These are phyloP conservation scores for Decorospora gaudefroyi DNA, from an alignment of 2,329 filamentous ascomycete genomes.

Conservation along the genomic window DNA sequence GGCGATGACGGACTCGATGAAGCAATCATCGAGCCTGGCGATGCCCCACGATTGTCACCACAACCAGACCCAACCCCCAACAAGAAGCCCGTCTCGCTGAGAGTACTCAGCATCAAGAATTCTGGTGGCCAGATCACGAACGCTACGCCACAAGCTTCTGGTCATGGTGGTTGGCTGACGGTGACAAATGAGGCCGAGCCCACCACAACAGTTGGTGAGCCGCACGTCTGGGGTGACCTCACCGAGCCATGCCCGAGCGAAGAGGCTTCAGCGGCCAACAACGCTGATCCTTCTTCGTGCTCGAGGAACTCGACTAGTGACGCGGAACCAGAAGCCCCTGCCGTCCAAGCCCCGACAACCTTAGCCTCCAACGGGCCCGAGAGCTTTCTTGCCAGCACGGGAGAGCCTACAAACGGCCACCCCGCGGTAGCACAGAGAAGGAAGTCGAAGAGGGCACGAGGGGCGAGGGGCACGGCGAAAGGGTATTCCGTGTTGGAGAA, in stretches of 20 bases:
- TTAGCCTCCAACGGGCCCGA: constrained; percentile 7
- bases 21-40: constrained; percentile 21
- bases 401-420: constrained; percentile 2
- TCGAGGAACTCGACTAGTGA: neutral
- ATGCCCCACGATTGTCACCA: constrained; percentile 17
- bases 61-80: constrained; percentile 3
- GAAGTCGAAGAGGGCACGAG: constrained; percentile 29
- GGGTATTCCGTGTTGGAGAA: constrained; percentile 12
- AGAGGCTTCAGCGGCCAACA: neutral
- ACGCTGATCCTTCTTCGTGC: neutral
- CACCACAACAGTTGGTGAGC: constrained; percentile 2
- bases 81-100: constrained; percentile 13
- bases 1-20: constrained; percentile 23
- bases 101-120: constrained; percentile 11
- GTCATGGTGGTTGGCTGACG: constrained; percentile 3
- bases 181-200: constrained; percentile 1
- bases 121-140: neutral
- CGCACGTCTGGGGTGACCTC: constrained; percentile 6
- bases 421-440: constrained; percentile 28
- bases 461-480: constrained; percentile 29
- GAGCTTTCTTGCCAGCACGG: neutral
- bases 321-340: neutral
- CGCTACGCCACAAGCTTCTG: neutral
- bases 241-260: neutral
- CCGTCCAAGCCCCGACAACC: neutral